phyloP scores from a whole-genome alignment of 1,284 basidiomycete species.

The Porodaedalea pini region DNA sequence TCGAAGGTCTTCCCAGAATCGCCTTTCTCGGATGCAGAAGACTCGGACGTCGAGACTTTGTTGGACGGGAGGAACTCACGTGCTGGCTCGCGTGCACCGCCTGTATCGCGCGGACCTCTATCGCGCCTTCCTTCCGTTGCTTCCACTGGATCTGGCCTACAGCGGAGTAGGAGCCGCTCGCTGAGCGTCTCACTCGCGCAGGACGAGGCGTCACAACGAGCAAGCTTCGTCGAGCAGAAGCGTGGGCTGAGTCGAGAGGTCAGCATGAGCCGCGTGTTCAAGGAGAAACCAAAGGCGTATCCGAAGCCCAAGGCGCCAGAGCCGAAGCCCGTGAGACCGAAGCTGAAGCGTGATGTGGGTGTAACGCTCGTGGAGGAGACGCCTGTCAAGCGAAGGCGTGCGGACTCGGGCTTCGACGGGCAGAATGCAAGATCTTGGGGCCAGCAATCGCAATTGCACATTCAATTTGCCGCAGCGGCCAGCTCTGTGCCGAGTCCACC shows the following conservation, averaged over 20 bases:
- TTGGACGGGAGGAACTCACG: conserved; percentile 6
- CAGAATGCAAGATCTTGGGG: no score
- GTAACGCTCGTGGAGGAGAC: conserved; percentile 12
- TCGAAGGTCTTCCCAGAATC: conserved; percentile 64
- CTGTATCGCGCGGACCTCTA: not conserved
- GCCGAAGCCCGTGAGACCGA: not conserved
- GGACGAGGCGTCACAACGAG: conserved; percentile 45
- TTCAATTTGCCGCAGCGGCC: not conserved
- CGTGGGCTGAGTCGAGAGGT: conserved; percentile 58
- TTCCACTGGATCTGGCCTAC: not conserved
- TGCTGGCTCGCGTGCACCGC: conserved; percentile 8
- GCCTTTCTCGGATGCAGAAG: conserved; percentile 49
- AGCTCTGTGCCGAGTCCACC: conserved; percentile 4
- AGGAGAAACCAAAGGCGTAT: conserved; percentile 28
- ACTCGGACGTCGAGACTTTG: conserved; percentile 24
- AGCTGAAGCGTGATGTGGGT: not conserved
- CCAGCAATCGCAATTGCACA: not conserved
- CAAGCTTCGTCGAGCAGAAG: conserved; percentile 37
- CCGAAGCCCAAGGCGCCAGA: not conserved
- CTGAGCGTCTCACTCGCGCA: conserved; percentile 59
- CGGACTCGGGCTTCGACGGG: not conserved
- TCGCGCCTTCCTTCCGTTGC: no score
- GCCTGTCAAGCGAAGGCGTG: not conserved
- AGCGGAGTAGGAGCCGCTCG: conserved; percentile 49
- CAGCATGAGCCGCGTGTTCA: conserved; percentile 70